Percentiles rank a stretch among this genome's conserved stretches.
These are phyloP conservation scores for Andalucia godoyi DNA, from an alignment of 78 protist genomes.

Conservation along the genomic window DNA sequence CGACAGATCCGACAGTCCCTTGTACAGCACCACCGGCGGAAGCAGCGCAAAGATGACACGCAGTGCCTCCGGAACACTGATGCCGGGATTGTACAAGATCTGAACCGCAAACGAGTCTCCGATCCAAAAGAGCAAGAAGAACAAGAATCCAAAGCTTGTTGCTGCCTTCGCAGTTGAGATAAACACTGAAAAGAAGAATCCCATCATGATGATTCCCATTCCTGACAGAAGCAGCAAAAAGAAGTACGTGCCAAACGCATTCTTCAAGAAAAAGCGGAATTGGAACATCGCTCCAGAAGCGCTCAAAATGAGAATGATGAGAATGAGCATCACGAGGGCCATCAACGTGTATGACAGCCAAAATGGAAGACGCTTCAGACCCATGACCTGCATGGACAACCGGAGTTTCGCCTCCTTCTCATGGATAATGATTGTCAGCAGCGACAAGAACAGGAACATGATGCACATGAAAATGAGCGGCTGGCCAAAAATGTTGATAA, in stretches of 20 bases:
- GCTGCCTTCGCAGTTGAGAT: too few relatives aligned
- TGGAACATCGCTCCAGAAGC: conserved; percentile 34
- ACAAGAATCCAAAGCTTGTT: too few relatives aligned
- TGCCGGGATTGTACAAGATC: neutral
- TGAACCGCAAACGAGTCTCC: neutral
- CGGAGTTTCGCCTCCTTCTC: neutral
- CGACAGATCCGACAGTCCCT: conserved; percentile 29
- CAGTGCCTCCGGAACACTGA: neutral
- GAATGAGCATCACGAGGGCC: too few relatives aligned
- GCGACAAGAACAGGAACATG: too few relatives aligned
- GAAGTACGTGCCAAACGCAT: conserved; percentile 32
- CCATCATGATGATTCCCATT: conserved; percentile 15
- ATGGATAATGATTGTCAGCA: neutral
- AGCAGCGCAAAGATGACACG: conserved; percentile 11
- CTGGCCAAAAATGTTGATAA: too few relatives aligned
- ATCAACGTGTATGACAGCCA: neutral
- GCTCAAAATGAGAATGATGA: conserved; percentile 7
- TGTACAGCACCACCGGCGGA: conserved; percentile 15
- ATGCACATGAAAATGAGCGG: too few relatives aligned
- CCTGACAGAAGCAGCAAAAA: conserved; percentile 17
- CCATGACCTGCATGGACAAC: neutral
- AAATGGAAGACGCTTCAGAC: neutral
- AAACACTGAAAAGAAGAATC: conserved; percentile 10
- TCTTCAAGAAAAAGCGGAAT: conserved; percentile 28
- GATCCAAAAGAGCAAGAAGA: conserved; percentile 12